phyloP scores from a whole-genome alignment of 1,139 yeast genomes.

The Blastobotrys apis region DNA sequence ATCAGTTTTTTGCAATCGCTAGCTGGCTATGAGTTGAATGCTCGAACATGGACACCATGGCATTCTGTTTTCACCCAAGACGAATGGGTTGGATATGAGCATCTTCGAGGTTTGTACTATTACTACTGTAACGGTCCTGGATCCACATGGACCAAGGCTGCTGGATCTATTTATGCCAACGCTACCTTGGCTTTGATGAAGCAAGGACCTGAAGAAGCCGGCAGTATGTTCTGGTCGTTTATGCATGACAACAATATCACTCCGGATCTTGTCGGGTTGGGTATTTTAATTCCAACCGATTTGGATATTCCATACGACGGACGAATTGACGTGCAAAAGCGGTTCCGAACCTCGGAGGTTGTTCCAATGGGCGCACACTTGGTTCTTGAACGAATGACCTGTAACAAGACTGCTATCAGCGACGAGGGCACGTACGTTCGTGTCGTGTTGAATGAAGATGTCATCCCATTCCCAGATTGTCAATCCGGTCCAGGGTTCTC shows the following conservation, averaged over 20 bases:
- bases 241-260: constrained; percentile 53
- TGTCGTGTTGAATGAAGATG: constrained; percentile 52
- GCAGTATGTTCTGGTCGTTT: constrained; percentile 39
- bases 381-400: constrained; percentile 45
- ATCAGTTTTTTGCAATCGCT: constrained; percentile 35
- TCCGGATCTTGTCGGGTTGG: constrained; percentile 43
- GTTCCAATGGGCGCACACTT: constrained; percentile 54
- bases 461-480: constrained; percentile 48
- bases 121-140: constrained; percentile 52
- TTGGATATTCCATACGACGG: constrained; percentile 8
- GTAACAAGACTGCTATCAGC: constrained; percentile 42
- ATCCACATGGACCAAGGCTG: constrained; percentile 36
- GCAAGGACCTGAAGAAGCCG: constrained; percentile 30
- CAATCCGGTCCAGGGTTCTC: constrained; percentile 47
- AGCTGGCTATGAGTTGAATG: constrained; percentile 54
- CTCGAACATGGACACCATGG: constrained; percentile 45
- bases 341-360: constrained; percentile 31
- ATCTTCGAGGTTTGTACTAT: constrained; percentile 43
- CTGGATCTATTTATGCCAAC: constrained; percentile 48
- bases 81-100: constrained; percentile 45
- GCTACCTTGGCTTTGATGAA: constrained; percentile 46
- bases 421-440: constrained; percentile 43
- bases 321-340: constrained; percentile 38
- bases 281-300: constrained; percentile 33
- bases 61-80: constrained; percentile 49